Percentiles rank a stretch among this genome's conserved stretches.
These are phyloP conservation scores for Oropetium thomaeum DNA, from an alignment of 176 grass and related monocot genomes.

Conservation along the genomic window DNA sequence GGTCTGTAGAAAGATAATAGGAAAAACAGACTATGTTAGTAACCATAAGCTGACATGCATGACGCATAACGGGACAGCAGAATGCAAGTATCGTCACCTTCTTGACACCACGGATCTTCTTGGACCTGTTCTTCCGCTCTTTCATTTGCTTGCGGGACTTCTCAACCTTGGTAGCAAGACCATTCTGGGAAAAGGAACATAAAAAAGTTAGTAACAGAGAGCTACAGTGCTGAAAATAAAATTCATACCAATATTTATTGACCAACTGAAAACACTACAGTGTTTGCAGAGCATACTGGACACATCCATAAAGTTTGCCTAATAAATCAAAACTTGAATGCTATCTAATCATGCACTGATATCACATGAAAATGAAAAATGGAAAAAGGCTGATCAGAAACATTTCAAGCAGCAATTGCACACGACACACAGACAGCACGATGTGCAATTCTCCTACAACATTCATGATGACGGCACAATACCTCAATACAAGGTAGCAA, in stretches of 20 bases:
- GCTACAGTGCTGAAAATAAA: background rate
- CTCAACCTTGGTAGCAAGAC: conserved; percentile 91
- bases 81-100: conserved; percentile 28
- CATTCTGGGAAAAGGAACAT: conserved; percentile 49
- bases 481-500: background rate
- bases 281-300: background rate
- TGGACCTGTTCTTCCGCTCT: conserved; percentile 81
- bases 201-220: background rate
- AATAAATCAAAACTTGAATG: background rate
- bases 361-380: background rate
- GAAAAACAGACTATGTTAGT: background rate
- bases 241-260: background rate
- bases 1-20: conserved; percentile 37
- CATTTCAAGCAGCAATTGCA: too few relatives aligned
- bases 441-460: background rate
- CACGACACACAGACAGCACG: background rate
- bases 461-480: background rate
- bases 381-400: background rate
- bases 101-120: conserved; percentile 84
- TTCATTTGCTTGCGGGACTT: conserved; percentile 97
- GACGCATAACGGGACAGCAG: background rate
- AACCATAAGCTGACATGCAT: background rate
- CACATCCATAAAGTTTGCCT: background rate
- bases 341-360: background rate
- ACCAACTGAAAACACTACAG: background rate